Base-by-base conservation (phyloP, 2,329 filamentous ascomycete species). In the Cercospora zeina region DNA sequence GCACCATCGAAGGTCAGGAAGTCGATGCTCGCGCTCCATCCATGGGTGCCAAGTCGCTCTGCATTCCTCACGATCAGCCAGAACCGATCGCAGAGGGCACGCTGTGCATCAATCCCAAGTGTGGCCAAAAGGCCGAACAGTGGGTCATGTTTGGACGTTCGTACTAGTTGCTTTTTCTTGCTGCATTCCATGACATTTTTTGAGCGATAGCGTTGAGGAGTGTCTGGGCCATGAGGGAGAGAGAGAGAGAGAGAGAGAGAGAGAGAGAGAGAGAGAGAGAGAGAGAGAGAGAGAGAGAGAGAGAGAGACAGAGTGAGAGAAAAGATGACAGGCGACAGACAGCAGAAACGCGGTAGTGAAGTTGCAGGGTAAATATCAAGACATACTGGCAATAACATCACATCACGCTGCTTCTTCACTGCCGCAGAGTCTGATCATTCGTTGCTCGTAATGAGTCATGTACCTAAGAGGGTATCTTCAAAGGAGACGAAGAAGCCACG, bases 41-140 rank as follows among this genome's bases (percentile, higher is more conserved):
- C 64, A 91, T 91, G 88, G 88, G 88, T 50, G 88, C 88, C 64
- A 91, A 91, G 81, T 87, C 83, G 71, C 80, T 91, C 73, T 91
- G 88, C 73, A 90, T 90, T 80, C 88, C 88, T 54, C 93, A 93
- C 69, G 89, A 95, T 66, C 91, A 96, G 85, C 93, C 93, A 39
- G 86, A 89, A 71, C 90, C 89, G 24, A 65, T 76, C 66, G 84
- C 89, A 66, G 81, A 86, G 68, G 93, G 90, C 54, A 96, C 91
- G 62, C 93, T 95, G 79, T 99, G 95, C 76, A 82, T 93, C 71
- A 97, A 90, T 82, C 93, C 93, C 45, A 89, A 93, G 73, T 97
- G 93, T 79, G 81, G 82, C 64, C 82, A 81, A 67, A 79, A 86
- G 55, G 93, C 93, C 16, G 86, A 93, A 82, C 85, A 88, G 72